These are phyloP conservation scores for Penicillium roqueforti DNA, from an alignment of 495 filamentous ascomycete species.

Conservation along the genomic window DNA sequence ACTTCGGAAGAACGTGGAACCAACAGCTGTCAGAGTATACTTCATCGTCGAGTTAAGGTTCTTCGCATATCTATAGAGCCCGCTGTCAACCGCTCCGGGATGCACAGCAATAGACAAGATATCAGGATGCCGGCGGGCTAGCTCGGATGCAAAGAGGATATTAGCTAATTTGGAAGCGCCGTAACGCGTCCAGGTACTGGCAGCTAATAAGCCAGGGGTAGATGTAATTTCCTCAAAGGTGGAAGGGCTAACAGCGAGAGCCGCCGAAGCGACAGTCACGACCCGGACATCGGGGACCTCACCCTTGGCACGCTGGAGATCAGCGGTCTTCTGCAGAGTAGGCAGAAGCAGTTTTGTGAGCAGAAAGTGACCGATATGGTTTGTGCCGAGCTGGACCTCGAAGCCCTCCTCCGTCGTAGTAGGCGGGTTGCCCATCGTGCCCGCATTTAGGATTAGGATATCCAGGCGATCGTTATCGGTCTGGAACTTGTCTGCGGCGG, in stretches of 20 bases:
- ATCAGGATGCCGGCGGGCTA: constrained; percentile 54
- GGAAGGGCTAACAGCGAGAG: constrained; percentile 49
- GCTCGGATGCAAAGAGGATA: constrained; percentile 57
- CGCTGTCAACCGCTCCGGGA: constrained; percentile 61
- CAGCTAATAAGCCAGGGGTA: constrained; percentile 33
- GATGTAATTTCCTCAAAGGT: constrained; percentile 47
- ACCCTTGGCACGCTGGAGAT: constrained; percentile 22
- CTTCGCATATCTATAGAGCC: constrained; percentile 40
- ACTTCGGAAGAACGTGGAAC: constrained; percentile 27
- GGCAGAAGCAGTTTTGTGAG: constrained; percentile 63
- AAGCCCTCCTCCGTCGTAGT: constrained; percentile 72
- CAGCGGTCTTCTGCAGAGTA: constrained; percentile 46
- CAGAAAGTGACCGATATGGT: constrained; percentile 51
- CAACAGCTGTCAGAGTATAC: constrained; percentile 16
- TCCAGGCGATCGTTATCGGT: constrained; percentile 51
- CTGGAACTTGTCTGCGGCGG: constrained; percentile 45
- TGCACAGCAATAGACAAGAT: constrained; percentile 58
- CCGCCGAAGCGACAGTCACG: constrained; percentile 24
- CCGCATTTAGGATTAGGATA: constrained; percentile 51
- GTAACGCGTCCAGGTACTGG: constrained; percentile 50
- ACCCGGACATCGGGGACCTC: constrained; percentile 24
- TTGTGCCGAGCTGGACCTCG: constrained; percentile 63
- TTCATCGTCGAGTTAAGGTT: constrained; percentile 24
- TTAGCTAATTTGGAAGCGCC: constrained; percentile 67
- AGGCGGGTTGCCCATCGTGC: constrained; percentile 56